These are phyloP conservation scores for Penicillium soppii DNA, from an alignment of 495 filamentous ascomycete genomes.

Conservation along the genomic window DNA sequence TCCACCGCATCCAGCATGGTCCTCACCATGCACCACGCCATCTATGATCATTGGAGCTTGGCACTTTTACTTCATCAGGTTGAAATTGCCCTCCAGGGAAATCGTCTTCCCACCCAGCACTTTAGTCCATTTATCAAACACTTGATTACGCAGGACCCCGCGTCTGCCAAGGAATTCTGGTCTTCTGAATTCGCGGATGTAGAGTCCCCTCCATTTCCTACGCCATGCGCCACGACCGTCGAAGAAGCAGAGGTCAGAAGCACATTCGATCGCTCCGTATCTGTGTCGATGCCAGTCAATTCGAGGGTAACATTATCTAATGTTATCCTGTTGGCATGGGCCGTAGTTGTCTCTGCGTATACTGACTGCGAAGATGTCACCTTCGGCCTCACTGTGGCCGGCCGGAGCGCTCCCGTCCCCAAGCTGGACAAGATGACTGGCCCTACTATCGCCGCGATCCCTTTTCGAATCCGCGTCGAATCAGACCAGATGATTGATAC, in stretches of 20 bases:
- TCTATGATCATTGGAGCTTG: neutral
- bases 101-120: neutral
- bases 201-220: too few species aligned
- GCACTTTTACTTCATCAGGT: neutral
- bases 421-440: neutral
- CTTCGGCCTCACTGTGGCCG: neutral
- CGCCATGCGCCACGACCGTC: too few species aligned
- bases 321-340: neutral
- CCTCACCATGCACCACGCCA: neutral
- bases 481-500: neutral
- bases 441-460: neutral
- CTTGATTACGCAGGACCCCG: too few species aligned
- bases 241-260: too few species aligned
- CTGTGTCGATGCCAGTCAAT: too few species aligned
- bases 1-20: too few species aligned
- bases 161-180: too few species aligned
- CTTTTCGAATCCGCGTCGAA: neutral
- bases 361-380: neutral
- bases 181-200: too few species aligned
- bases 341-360: neutral
- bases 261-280: too few species aligned
- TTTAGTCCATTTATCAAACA: neutral
- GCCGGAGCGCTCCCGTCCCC: neutral
- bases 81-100: neutral
- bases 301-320: neutral